Evolutionary conservation across 257 asterid species (phyloP).

Genomic region (Mentha longifolia): DNA sequence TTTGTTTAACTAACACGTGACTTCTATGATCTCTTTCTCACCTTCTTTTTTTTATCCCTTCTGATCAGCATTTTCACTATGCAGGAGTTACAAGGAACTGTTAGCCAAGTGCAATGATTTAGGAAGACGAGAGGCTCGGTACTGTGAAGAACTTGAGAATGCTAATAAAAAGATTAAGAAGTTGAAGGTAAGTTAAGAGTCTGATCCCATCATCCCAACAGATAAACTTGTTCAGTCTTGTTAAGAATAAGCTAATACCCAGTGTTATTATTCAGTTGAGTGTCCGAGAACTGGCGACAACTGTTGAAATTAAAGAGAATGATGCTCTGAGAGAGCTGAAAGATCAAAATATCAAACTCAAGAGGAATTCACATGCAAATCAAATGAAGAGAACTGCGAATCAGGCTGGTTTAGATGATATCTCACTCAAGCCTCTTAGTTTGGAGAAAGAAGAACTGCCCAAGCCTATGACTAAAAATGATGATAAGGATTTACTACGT

Average conservation of each 20-base stretch:
- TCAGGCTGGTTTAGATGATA: conserved; percentile 35
- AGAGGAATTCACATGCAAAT: conserved; percentile 35
- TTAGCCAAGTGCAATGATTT: conserved; percentile 80
- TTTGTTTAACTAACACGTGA: conserved; percentile 1
- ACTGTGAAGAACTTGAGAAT: conserved; percentile 69
- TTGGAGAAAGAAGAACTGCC: conserved; percentile 34
- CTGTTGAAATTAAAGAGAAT: conserved; percentile 68
- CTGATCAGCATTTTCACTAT: conserved; percentile 29
- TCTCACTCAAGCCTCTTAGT: conserved; percentile 35
- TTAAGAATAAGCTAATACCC: conserved; percentile 30
- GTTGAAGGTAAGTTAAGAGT: conserved; percentile 60
- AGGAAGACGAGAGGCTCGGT: conserved; percentile 93
- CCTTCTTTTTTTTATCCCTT: not conserved
- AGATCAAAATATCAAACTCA: conserved; percentile 37
- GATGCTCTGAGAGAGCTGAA: conserved; percentile 66
- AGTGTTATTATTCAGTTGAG: conserved; percentile 53
- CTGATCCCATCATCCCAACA: not conserved
- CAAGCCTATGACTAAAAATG: conserved; percentile 36
- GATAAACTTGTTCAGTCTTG: conserved; percentile 25
- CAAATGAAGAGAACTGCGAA: conserved; percentile 41
- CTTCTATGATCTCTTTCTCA: conserved; percentile 16
- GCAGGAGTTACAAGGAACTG: conserved; percentile 94
- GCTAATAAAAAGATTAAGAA: conserved; percentile 75
- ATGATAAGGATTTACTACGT: conserved; percentile 29
- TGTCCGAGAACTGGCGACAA: conserved; percentile 68